Conservation (phyloP, 148 eudicot genomes). For the Heliosperma pusillum region DNA sequence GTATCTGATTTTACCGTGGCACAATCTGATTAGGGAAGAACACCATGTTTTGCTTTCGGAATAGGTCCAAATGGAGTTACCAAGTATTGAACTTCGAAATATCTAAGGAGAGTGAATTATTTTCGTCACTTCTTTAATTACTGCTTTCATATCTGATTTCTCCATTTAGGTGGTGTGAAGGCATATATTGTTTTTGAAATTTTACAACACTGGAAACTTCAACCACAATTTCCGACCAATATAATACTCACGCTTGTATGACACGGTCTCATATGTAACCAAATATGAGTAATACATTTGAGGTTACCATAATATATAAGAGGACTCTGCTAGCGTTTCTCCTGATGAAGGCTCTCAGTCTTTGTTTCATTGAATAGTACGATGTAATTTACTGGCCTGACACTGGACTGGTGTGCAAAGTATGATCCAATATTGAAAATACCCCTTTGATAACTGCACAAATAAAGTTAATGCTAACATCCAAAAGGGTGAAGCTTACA, state of each 20-base stretch:
- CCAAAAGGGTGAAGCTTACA: slow-evolving; percentile 8
- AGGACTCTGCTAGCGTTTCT: background rate
- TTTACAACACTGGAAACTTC: no score
- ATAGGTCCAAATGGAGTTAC: background rate
- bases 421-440: background rate
- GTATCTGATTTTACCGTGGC: background rate
- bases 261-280: no score
- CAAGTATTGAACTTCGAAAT: background rate
- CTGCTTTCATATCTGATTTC: no score
- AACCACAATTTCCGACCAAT: background rate
- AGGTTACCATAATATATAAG: no score
- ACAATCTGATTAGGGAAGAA: background rate
- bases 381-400: no score
- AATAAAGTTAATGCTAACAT: background rate
- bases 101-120: background rate
- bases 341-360: background rate
- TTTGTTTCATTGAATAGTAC: background rate
- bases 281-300: no score
- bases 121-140: background rate
- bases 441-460: background rate
- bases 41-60: background rate
- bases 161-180: no score
- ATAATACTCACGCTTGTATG: no score
- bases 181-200: no score
- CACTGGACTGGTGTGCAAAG: no score